Base-by-base conservation (phyloP, 495 filamentous ascomycete species). In the Penicillium coprophilum region DNA sequence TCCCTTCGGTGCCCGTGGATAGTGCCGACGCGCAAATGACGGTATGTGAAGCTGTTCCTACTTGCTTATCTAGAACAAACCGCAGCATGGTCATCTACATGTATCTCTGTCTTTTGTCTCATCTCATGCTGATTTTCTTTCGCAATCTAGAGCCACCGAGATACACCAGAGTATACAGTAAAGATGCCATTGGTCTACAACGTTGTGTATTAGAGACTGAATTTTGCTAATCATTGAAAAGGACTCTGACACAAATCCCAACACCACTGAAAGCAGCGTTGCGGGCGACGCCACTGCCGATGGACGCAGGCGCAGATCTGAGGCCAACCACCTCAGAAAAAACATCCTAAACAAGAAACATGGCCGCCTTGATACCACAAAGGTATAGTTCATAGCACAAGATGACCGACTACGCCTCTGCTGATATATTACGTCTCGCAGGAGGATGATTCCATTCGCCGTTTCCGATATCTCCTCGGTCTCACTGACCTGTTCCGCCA, bases 401-500 rank as follows among this genome's bases (percentile, higher is more conserved):
- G 20, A 23, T 34, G 34, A 17, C 30, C 40, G 20, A 31, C 24
- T 38, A 21, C 38, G 41, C 10, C 31, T 13, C 20, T 39, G 54
- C 53, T 57, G 41, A 57, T 40, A 49, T 36, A 23, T 15, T n/a
- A 11, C 46, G 2, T 47, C 21, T 58, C 66, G 52, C 64, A 96
- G 91, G 93, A 97, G 73, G 90, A 96, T 77, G 95, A 99, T 64
- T 92, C 92, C 0, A 90, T 96, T 67, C 85, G 94, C 61, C 82
- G 95, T 68, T 98, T 97, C 69, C 89, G 92, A 47, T 97, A 99
- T 66, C 86, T 99, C 1, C 82, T 99, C 7, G 95, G 95, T 24
- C 78, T 97, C 46, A 99, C 95, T 44, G 95, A 99, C 66, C 82
- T 99, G 20, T 99, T 99, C 78, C 89, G 95, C 57, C 95, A 99